Base-by-base conservation (phyloP, 257 asterid species). In the Coffea eugenioides region DNA sequence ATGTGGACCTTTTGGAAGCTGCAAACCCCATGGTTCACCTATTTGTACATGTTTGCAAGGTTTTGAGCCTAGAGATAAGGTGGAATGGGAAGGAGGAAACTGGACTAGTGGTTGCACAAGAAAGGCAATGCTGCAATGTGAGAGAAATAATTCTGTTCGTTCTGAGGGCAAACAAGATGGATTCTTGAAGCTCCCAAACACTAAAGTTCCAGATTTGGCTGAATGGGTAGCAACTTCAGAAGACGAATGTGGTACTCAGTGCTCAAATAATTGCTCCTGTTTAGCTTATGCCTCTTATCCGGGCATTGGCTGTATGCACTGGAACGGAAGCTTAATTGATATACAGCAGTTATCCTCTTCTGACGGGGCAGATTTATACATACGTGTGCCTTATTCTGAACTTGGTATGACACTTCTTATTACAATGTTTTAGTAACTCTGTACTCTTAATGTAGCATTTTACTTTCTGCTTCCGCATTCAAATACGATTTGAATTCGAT, bases 31-130 rank as follows among this genome's bases (percentile, higher is more conserved):
- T 51, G 59, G 11, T 9, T 86, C 88, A 2, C 85, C 90, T 43
- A 78, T 86, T 68, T 93, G 97, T 66, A 69, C 80, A 34, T 93
- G 97, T 69, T 81, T 89, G 85, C 78, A 2, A 62, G 97, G 94
- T 6, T 90, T 90, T 74, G 67, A 80, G 71, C 91, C 92, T 3
- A 76, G 6, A 51, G 70, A 87, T 78, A 8, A n/a, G 36, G 70
- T n/a, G 62, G 91, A 86, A 78, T 90, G 95, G 97, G 74, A 20
- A 16, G 77, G 86, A 2, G 91, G 89, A 41, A 87, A 91, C 64
- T 85, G 91, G 95, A 82, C 85, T 6, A 36, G 83, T 27, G 97
- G 97, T 56, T 93, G 98, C 73, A 59, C 57, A 34, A 89, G 94
- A 75, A 80, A 79, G 78, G 75, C 34, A 16, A 79, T 77, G 23